These are phyloP conservation scores for Apiospora hydei DNA, from an alignment of 2,329 filamentous ascomycete genomes.

Conservation along the genomic window DNA sequence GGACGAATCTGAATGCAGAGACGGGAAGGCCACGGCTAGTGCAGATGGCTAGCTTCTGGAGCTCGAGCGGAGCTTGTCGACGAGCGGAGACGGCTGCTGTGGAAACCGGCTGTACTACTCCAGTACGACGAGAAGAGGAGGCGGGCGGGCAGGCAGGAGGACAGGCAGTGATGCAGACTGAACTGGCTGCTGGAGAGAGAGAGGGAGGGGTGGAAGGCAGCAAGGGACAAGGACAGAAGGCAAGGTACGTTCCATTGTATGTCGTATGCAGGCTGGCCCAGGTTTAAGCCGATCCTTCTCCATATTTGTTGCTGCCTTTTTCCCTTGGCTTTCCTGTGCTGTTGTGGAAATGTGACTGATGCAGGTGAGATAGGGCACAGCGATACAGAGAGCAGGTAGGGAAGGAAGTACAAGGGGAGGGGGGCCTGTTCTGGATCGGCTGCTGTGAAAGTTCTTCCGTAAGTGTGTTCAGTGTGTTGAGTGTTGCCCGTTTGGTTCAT, in stretches of 20 bases:
- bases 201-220: background rate
- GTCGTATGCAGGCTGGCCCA: background rate
- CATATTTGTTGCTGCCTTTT: background rate
- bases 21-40: constrained; percentile 21
- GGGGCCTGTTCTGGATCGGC: background rate
- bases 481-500: background rate
- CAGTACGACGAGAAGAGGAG: background rate
- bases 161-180: background rate
- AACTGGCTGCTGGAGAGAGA: background rate
- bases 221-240: background rate
- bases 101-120: background rate
- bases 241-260: background rate
- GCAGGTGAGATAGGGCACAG: constrained; percentile 15
- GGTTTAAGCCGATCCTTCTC: constrained; percentile 8
- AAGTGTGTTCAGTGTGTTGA: no score
- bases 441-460: constrained; percentile 1
- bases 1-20: constrained; percentile 26
- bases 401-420: background rate
- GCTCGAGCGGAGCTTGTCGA: constrained; percentile 17
- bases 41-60: constrained; percentile 5
- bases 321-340: constrained; percentile 1
- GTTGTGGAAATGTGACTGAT: constrained; percentile 18
- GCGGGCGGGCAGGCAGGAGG: no score
- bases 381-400: background rate
- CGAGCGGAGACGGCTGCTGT: background rate